These are phyloP conservation scores for Ceratobasidium sp. DNA, from an alignment of 1,284 basidiomycete species.

Conservation along the genomic window DNA sequence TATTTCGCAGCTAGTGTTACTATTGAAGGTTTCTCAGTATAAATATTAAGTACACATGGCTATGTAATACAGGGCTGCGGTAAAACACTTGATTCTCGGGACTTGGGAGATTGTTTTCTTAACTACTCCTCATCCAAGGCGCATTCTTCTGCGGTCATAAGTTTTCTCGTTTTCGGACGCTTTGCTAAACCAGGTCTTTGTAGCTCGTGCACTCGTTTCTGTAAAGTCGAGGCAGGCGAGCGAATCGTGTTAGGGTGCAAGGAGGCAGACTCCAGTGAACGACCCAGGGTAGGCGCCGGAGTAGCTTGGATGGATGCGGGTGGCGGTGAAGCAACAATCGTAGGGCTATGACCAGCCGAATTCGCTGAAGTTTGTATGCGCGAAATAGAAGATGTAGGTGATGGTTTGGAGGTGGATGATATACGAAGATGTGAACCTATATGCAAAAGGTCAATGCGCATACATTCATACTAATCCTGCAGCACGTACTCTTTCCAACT, in stretches of 20 bases:
- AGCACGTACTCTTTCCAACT: neutral
- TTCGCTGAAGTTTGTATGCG: neutral
- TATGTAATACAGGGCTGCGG: too few species aligned
- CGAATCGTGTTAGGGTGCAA: neutral
- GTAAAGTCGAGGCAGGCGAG: neutral
- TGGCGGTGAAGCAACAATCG: neutral
- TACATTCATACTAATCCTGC: neutral
- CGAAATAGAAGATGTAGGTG: neutral
- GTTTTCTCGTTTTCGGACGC: conserved; percentile 3
- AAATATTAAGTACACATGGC: too few species aligned
- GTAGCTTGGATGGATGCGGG: neutral
- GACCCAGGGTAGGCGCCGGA: conserved; percentile 12
- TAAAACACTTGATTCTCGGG: too few species aligned
- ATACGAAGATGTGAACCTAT: neutral
- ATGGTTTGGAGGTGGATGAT: neutral
- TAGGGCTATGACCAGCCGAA: neutral
- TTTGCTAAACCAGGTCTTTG: conserved; percentile 2
- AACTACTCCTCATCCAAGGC: neutral
- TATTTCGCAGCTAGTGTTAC: too few species aligned
- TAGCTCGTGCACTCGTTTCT: neutral
- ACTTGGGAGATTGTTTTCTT: too few species aligned
- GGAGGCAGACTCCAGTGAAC: neutral
- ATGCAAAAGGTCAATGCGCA: neutral
- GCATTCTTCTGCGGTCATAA: neutral
- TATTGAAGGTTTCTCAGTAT: too few species aligned